phyloP scores from a whole-genome alignment of 2,329 filamentous ascomycete genomes.

The Raffaelea deltoideospora region DNA sequence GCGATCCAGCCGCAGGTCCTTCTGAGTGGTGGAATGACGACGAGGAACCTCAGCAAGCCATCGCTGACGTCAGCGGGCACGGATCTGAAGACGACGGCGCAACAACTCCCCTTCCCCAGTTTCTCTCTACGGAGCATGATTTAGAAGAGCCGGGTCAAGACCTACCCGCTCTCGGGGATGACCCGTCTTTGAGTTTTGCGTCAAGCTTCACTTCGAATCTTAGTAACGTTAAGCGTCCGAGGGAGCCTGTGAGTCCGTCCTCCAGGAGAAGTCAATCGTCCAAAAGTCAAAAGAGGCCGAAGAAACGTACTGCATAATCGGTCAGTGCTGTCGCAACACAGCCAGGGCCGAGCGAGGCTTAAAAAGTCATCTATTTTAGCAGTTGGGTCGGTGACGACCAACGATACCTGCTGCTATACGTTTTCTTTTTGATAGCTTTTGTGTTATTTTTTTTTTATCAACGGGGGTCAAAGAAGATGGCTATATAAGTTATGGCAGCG shows the following conservation, averaged over 20 bases:
- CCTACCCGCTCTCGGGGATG: background rate
- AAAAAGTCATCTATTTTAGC: background rate
- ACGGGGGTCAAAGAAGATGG: too few species aligned
- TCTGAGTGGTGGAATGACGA: background rate
- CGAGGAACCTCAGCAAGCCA: slow-evolving; percentile 1
- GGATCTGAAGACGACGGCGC: background rate
- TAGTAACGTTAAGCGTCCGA: background rate
- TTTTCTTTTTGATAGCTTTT: too few species aligned
- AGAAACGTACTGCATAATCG: background rate
- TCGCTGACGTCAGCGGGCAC: background rate
- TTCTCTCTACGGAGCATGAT: background rate
- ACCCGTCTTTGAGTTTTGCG: background rate
- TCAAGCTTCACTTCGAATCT: too few species aligned
- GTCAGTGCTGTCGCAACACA: background rate
- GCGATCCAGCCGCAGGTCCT: background rate
- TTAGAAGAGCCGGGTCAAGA: background rate
- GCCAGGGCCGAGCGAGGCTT: background rate
- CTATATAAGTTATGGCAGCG: too few species aligned
- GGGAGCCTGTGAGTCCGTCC: background rate
- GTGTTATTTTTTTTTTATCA: too few species aligned
- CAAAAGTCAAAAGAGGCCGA: background rate
- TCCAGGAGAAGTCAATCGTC: background rate
- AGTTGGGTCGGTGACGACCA: too few species aligned
- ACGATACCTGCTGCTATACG: too few species aligned
- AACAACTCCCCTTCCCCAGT: background rate